These are phyloP conservation scores for Lentinus tigrinus DNA, from an alignment of 768 basidiomycete genomes.

Conservation along the genomic window DNA sequence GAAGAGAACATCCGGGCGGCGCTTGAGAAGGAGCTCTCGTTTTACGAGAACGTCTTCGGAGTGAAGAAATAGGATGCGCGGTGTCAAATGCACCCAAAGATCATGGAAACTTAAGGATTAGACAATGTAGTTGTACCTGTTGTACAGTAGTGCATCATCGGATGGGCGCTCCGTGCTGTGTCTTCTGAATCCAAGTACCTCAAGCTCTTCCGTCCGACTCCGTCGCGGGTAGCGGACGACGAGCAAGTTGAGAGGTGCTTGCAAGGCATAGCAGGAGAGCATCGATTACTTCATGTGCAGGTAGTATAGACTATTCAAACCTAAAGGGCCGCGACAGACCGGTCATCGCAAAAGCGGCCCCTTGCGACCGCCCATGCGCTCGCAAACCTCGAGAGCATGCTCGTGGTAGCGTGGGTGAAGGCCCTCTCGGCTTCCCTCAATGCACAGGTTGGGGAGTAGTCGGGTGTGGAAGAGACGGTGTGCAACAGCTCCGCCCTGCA, in stretches of 20 bases:
- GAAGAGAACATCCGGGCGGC: conserved; percentile 54
- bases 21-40: conserved; percentile 50
- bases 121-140: too few species aligned
- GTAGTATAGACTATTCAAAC: conserved; percentile 11
- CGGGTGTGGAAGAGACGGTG: conserved; percentile 44
- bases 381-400: conserved; percentile 42
- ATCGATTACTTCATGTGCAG: conserved; percentile 14
- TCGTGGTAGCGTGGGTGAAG: conserved; percentile 45
- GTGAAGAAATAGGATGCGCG: conserved; percentile 10
- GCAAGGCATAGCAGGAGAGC: background rate
- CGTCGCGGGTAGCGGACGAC: too few species aligned
- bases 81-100: too few species aligned
- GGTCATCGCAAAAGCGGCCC: conserved; percentile 31
- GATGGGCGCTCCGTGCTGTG: too few species aligned
- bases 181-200: too few species aligned
- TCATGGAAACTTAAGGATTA: too few species aligned
- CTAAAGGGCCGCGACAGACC: background rate
- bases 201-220: too few species aligned
- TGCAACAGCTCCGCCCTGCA: conserved; percentile 39
- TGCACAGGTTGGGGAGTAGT: conserved; percentile 36
- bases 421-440: conserved; percentile 27
- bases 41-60: conserved; percentile 49
- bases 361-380: conserved; percentile 50
- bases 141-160: too few species aligned
- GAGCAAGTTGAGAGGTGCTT: too few species aligned